Conservation (phyloP, 108 stramenopile genomes). For the Asterionellopsis glacialis region DNA sequence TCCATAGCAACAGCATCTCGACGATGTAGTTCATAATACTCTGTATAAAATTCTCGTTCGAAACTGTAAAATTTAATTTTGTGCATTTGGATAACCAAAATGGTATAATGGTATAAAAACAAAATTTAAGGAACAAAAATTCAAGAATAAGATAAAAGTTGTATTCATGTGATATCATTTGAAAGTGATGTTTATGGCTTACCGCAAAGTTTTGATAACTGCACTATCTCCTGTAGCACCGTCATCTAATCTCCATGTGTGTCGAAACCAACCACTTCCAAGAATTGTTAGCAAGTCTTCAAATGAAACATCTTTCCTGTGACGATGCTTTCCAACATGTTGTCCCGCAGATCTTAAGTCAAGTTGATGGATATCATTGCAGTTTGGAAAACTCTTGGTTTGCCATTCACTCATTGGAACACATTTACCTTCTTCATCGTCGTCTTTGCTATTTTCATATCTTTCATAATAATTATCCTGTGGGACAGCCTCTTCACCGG, state of each 20-base stretch:
- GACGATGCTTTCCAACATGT: conserved; percentile 8
- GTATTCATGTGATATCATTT: too few relatives aligned
- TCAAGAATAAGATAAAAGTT: too few relatives aligned
- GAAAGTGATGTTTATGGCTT: too few relatives aligned
- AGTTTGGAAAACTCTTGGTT: conserved; percentile 53
- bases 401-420: conserved; percentile 64
- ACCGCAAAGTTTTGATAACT: conserved; percentile 75
- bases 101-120: too few relatives aligned
- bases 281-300: conserved; percentile 44
- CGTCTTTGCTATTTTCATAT: not conserved
- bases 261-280: conserved; percentile 83
- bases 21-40: conserved; percentile 80
- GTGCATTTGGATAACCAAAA: too few relatives aligned
- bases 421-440: conserved; percentile 27
- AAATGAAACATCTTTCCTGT: conserved; percentile 8
- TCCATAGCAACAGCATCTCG: conserved; percentile 88
- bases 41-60: conserved; percentile 73
- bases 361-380: conserved; percentile 75
- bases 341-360: conserved; percentile 29
- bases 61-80: conserved; percentile 1
- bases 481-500: conserved; percentile 1
- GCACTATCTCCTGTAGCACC: conserved; percentile 28
- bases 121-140: too few relatives aligned
- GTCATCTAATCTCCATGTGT: conserved; percentile 59
- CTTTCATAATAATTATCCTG: not conserved